phyloP scores from a whole-genome alignment of 441 rosid species.

The Cnidoscolus chayamansa region DNA sequence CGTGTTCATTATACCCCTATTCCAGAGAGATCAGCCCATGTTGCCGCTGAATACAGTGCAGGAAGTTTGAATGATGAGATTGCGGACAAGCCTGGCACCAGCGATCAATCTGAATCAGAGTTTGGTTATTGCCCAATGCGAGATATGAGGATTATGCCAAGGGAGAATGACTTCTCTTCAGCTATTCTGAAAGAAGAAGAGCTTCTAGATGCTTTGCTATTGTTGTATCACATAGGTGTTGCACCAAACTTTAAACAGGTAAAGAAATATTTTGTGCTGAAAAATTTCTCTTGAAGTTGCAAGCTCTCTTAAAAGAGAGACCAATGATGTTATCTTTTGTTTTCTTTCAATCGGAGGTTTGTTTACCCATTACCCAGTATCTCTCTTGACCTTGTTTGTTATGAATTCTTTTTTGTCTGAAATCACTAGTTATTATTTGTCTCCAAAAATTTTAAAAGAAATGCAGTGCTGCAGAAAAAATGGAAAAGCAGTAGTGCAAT shows the following conservation, averaged over 20 bases:
- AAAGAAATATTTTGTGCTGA: constrained; percentile 10
- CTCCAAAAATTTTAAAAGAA: not conserved
- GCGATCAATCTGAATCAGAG: constrained; percentile 86
- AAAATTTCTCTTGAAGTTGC: constrained; percentile 1
- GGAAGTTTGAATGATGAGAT: constrained; percentile 86
- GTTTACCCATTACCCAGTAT: not conserved
- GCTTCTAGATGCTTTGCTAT: constrained; percentile 73
- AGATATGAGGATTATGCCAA: constrained; percentile 48
- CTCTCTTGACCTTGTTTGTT: not conserved
- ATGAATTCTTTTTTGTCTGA: not conserved
- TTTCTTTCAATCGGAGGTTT: not conserved
- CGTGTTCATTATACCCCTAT: constrained; percentile 58
- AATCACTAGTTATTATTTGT: not conserved
- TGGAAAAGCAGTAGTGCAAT: not conserved
- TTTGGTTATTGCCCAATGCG: constrained; percentile 68
- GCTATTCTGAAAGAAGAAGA: constrained; percentile 87
- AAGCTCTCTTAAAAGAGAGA: not conserved
- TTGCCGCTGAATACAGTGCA: constrained; percentile 73
- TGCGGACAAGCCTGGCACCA: constrained; percentile 85
- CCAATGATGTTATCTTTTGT: too few relatives aligned
- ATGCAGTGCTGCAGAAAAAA: not conserved
- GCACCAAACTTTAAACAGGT: constrained; percentile 98
- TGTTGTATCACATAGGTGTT: constrained; percentile 82
- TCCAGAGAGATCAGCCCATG: constrained; percentile 84
- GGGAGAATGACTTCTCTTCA: constrained; percentile 58